phyloP scores from a whole-genome alignment of 352 stramenopile genomes.

The Hyaloperonospora arabidopsidis region DNA sequence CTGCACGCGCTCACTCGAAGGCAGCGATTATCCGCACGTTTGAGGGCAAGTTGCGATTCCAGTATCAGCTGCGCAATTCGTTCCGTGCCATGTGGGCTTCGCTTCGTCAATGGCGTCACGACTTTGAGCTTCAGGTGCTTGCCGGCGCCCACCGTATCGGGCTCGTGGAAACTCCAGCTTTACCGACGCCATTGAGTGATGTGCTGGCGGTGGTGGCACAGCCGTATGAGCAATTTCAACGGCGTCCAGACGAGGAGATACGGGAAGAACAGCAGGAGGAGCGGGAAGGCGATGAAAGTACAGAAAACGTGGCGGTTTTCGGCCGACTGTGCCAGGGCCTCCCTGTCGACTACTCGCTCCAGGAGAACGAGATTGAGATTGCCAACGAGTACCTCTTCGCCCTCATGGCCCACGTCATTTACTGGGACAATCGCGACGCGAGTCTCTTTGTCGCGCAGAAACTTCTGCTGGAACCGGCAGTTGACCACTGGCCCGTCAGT shows the following conservation, averaged over 20 bases:
- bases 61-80: constrained; percentile 81
- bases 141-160: constrained; percentile 59
- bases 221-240: constrained; percentile 18
- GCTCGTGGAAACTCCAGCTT: constrained; percentile 47
- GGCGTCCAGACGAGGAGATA: constrained; percentile 10
- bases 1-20: constrained; percentile 62
- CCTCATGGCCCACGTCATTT: constrained; percentile 87
- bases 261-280: constrained; percentile 22
- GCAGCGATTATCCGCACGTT: constrained; percentile 80
- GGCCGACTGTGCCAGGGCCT: constrained; percentile 56
- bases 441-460: constrained; percentile 89
- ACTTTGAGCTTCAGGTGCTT: constrained; percentile 73
- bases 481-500: constrained; percentile 18
- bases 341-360: constrained; percentile 84
- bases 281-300: constrained; percentile 33
- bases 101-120: constrained; percentile 59
- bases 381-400: constrained; percentile 91
- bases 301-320: constrained; percentile 45
- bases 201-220: constrained; percentile 24
- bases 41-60: constrained; percentile 72
- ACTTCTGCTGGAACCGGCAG: constrained; percentile 63
- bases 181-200: constrained; percentile 27
- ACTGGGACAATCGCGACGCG: constrained; percentile 88
- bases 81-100: constrained; percentile 75
- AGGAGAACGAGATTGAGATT: constrained; percentile 92